Base-by-base conservation (phyloP, 768 basidiomycete genomes). In the Auriscalpium vulgare region DNA sequence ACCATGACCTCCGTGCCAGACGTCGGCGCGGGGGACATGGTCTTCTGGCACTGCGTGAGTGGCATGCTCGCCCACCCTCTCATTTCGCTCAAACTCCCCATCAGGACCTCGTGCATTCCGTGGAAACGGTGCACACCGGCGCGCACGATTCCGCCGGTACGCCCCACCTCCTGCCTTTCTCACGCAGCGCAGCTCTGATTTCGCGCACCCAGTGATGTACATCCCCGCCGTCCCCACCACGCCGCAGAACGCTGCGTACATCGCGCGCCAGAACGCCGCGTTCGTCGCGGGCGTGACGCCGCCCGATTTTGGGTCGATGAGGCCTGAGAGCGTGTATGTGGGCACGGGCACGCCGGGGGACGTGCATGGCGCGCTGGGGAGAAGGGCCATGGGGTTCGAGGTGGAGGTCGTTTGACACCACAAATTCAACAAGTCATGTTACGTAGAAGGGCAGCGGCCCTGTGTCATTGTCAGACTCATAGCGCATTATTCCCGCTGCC, bases 21-120 rank as follows among this genome's bases (percentile, higher is more conserved):
- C 16, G 72, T 74, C 13, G 50, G 64, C 46, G 71, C 71, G 9
- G 73, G 73, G 10, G 73, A 74, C 64, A 71, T 73, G 62, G 71
- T 65, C 3, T 67, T 65, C 58, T 71, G 70, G 70, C 68, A 70
- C 38, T 65, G 63, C 45, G 68, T 66, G 49, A 23, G 63, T 58
- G 29, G 29, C 29, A 29, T 29, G 38, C 44, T n/a, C 29, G 13
- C 13, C 17, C 11, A 16, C 46, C 37, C 19, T 5, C 16, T 46
- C 16, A 3, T 19, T 6, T 17, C 29, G 34, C 11, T 29, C 19
- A 19, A 36, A 23, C 13, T 49, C 16, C 17, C 9, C 36, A 8
- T 34, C 53, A 49, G 56, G 65, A 66, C 44, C 47, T 62, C 29
- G 57, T 64, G 13, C 65, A 66, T 53, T 53, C 63, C 10, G 65